Evolutionary conservation across 2,329 filamentous ascomycete genomes (phyloP).

Genomic region (Apiospora hydei): DNA sequence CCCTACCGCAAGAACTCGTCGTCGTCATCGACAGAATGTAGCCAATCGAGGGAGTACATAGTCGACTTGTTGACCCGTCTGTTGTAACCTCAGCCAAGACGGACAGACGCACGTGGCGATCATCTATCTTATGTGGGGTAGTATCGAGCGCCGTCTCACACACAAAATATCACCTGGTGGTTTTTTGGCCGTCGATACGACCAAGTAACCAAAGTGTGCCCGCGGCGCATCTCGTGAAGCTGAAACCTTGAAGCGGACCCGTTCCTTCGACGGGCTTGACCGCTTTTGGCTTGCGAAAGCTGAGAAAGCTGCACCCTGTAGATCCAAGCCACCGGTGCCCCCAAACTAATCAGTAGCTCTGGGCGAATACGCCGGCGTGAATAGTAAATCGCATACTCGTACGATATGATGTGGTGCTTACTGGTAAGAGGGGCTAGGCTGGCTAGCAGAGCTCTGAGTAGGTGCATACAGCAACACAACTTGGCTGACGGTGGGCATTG

Average conservation of each 20-base stretch:
- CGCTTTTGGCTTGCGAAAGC: not conserved
- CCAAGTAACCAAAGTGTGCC: not conserved
- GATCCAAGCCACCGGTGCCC: conserved; percentile 5
- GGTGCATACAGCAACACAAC: not conserved
- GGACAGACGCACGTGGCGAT: not conserved
- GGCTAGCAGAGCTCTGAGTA: not conserved
- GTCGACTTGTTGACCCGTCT: not conserved
- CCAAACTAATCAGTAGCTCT: conserved; percentile 1
- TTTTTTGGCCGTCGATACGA: not conserved
- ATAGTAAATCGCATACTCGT: conserved; percentile 2
- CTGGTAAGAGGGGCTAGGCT: not conserved
- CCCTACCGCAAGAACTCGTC: not conserved
- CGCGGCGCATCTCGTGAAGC: not conserved
- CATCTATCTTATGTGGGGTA: not conserved
- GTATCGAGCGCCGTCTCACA: not conserved
- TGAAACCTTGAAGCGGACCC: not conserved
- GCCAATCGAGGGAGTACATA: not conserved
- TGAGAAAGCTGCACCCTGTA: not conserved
- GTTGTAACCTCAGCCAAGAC: not conserved
- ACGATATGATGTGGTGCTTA: conserved; percentile 1
- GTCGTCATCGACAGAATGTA: not conserved
- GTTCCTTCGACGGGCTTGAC: not conserved
- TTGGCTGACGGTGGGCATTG: not conserved
- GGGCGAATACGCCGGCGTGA: not conserved
- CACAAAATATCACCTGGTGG: not conserved